phyloP scores from a whole-genome alignment of 257 asterid species.

The Anisodus tanguticus region DNA sequence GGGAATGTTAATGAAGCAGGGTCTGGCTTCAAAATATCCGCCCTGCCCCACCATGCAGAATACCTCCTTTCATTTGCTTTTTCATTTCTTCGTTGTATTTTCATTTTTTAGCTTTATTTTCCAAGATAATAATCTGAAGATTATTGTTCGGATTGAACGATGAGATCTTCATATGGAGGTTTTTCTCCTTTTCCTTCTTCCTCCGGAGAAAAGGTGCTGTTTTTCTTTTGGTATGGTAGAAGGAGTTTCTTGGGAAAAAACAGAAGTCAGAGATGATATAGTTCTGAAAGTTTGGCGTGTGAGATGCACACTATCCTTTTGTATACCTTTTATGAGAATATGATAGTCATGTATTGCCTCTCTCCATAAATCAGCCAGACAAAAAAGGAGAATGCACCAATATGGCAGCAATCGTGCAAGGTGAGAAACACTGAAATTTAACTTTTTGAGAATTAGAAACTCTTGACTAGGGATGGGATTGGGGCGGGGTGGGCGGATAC shows the following conservation, averaged over 20 bases:
- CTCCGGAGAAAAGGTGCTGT: background rate
- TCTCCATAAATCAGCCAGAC: conserved; percentile 11
- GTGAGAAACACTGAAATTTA: background rate
- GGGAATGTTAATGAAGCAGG: background rate
- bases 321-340: conserved; percentile 14
- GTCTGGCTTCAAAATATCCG: background rate
- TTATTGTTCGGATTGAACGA: background rate
- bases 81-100: background rate
- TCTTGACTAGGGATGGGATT: background rate
- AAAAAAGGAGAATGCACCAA: background rate
- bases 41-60: background rate
- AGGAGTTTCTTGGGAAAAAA: background rate
- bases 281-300: conserved; percentile 1
- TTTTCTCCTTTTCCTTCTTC: conserved; percentile 1
- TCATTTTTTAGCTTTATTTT: background rate
- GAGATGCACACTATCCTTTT: background rate
- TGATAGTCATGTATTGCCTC: background rate
- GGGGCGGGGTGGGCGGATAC: background rate
- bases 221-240: conserved; percentile 17
- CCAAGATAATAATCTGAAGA: background rate
- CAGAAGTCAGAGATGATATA: background rate
- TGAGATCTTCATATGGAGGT: background rate
- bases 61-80: background rate
- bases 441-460: background rate
- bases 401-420: background rate